Evolutionary conservation across 1,284 basidiomycete species (phyloP).

Genomic region (Leccinum insigne): DNA sequence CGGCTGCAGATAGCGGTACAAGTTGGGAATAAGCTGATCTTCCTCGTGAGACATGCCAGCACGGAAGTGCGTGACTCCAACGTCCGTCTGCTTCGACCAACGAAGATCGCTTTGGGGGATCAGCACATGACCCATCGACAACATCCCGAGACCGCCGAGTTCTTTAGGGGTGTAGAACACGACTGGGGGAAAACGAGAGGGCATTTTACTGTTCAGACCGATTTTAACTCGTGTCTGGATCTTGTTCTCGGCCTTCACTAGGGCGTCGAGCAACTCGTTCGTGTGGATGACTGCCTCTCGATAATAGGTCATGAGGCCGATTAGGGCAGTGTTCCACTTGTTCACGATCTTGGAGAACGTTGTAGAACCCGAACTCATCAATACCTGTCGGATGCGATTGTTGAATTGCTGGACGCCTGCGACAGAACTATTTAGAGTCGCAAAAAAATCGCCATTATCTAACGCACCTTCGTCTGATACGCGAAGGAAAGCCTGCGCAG

Average conservation of each 20-base stretch:
- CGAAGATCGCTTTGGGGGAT: slow-evolving; percentile 97
- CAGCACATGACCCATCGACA: slow-evolving; percentile 99
- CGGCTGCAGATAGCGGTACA: slow-evolving; percentile 98
- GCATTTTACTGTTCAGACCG: slow-evolving; percentile 99
- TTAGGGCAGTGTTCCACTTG: slow-evolving; percentile 98
- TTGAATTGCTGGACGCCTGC: slow-evolving; percentile 93
- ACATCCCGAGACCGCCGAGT: slow-evolving; percentile 97
- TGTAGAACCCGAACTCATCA: slow-evolving; percentile 99
- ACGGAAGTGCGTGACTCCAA: slow-evolving; percentile 95
- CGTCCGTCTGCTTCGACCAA: slow-evolving; percentile 99
- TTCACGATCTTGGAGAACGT: slow-evolving; percentile 99
- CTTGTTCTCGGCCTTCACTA: slow-evolving; percentile 98
- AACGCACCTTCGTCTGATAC: slow-evolving; percentile 88
- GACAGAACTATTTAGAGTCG: slow-evolving; percentile 19
- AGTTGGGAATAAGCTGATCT: slow-evolving; percentile 93
- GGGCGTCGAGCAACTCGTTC: slow-evolving; percentile 90
- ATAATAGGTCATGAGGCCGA: slow-evolving; percentile 97
- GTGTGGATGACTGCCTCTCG: slow-evolving; percentile 99
- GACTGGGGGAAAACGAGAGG: slow-evolving; percentile 96
- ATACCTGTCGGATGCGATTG: slow-evolving; percentile 67
- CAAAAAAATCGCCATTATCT: slow-evolving; percentile 1
- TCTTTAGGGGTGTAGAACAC: slow-evolving; percentile 98
- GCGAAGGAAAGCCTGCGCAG: slow-evolving; percentile 96
- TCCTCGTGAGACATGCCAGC: slow-evolving; percentile 97
- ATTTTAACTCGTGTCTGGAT: slow-evolving; percentile 99